Evolutionary conservation across 306 rosid genomes (phyloP).

Genomic region (Cucurbita moschata): DNA sequence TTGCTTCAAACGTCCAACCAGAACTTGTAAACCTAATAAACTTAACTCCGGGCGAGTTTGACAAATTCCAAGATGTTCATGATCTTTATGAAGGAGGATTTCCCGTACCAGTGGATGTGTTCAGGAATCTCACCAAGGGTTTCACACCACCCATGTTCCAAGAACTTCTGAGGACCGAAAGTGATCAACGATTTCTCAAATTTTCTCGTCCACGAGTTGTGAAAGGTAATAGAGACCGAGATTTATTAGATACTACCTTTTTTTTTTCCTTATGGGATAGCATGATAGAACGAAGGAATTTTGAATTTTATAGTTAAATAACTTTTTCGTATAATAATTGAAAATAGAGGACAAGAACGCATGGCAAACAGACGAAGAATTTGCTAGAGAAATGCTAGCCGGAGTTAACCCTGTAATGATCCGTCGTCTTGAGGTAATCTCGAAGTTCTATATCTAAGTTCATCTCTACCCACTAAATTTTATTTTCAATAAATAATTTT

Average conservation of each 20-base stretch:
- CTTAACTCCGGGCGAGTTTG: constrained; percentile 39
- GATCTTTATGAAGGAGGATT: constrained; percentile 66
- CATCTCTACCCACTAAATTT: background rate
- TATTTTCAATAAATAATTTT: background rate
- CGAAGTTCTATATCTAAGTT: no score
- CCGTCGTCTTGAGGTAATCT: constrained; percentile 38
- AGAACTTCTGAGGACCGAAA: constrained; percentile 57
- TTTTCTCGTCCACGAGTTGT: constrained; percentile 72
- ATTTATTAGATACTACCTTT: no score
- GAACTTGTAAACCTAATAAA: constrained; percentile 43
- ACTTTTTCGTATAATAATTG: background rate
- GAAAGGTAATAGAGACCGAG: constrained; percentile 24
- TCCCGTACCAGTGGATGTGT: constrained; percentile 30
- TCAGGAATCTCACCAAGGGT: constrained; percentile 28
- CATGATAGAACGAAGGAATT: no score
- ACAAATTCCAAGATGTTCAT: constrained; percentile 40
- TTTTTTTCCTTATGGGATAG: background rate
- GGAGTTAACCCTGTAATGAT: constrained; percentile 66
- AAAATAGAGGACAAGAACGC: constrained; percentile 44
- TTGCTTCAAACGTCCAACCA: constrained; percentile 43
- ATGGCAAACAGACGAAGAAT: constrained; percentile 83
- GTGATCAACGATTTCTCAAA: constrained; percentile 27
- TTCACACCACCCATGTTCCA: constrained; percentile 46
- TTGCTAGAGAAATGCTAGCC: constrained; percentile 83
- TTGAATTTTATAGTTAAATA: background rate